These are phyloP conservation scores for Salinomyces thailandicus DNA, from an alignment of 2,329 filamentous ascomycete genomes.

Conservation along the genomic window DNA sequence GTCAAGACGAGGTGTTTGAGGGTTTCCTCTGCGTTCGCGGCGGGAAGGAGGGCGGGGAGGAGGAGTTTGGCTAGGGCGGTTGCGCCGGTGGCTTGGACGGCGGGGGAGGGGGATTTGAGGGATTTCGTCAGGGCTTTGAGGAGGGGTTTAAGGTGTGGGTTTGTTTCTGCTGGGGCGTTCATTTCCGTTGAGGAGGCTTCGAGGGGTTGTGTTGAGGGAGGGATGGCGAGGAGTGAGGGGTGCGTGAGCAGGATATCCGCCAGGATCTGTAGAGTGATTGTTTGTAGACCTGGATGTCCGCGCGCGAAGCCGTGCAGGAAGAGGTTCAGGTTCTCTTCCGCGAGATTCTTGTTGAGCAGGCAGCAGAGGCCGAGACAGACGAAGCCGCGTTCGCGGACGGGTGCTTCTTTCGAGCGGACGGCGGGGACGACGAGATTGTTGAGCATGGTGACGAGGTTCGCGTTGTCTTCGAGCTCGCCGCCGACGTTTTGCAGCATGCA, in stretches of 20 bases:
- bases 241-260: conserved; percentile 89
- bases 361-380: conserved; percentile 85
- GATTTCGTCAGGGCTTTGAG: conserved; percentile 80
- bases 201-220: conserved; percentile 29
- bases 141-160: conserved; percentile 48
- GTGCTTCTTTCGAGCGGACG: conserved; percentile 83
- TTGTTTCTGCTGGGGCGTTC: conserved; percentile 7
- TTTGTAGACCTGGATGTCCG: conserved; percentile 79
- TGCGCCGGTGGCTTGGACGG: conserved; percentile 72
- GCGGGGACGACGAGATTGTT: conserved; percentile 95
- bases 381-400: conserved; percentile 81
- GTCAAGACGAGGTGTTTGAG: conserved; percentile 73
- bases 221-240: conserved; percentile 62
- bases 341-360: conserved; percentile 80
- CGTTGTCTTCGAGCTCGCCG: conserved; percentile 77
- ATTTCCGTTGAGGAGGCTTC: conserved; percentile 21
- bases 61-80: conserved; percentile 78
- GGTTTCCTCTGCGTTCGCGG: conserved; percentile 52
- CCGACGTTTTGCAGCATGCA: conserved; percentile 94
- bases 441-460: conserved; percentile 89
- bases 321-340: conserved; percentile 79
- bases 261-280: conserved; percentile 81
- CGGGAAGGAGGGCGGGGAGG: conserved; percentile 65
- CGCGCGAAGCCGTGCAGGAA: conserved; percentile 96
- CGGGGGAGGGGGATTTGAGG: conserved; percentile 59